Evolutionary conservation across 2,329 filamentous ascomycete genomes (phyloP), one percentile per base, ranked within the genome.

Genomic region (Ophiocordyceps australis): DNA sequence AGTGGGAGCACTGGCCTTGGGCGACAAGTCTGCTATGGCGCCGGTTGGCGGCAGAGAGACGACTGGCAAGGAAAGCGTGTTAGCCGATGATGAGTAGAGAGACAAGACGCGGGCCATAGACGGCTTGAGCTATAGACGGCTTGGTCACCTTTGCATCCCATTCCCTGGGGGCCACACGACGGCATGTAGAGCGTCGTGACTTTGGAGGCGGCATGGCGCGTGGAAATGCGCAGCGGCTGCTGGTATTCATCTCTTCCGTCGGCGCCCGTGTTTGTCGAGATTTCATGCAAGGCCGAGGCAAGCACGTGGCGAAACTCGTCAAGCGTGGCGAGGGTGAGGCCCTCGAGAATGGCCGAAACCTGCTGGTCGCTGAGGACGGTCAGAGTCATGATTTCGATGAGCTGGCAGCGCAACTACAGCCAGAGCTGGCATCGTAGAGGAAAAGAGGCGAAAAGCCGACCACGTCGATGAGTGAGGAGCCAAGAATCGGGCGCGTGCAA

Each of bases 181-280:
- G 77, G 77, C 72, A 82, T 81, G 42, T 81, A 82, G 14, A 82
- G 50, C 3, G 73, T 79, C 12, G 67, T 74, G 17, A 60, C 55
- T 21, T 58, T 59, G 11, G 60, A 63, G 1, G 43, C 45, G 2
- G 49, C 41, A 15, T 61, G 62, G 21, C 57, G 43, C 7, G 68
- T 54, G 1, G 56, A 48, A 8, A 57, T 57, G 17, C 65, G 55
- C 29, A 58, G 52, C 5, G 68, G 70, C 36, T 74, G 66, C 35
- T 72, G 59, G 29, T 63, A 56, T 4, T 59, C 39, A 19, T 49
- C 52, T 20, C 48, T 46, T 18, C 53, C 45, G 15, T 51, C 43
- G 11, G 46, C 41, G 28, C 62, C 57, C 0, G 59, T 56, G 24
- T 60, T 60, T 3, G 62, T 69, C 4, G 70, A 74, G 45, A 72